Percentiles rank a stretch among this genome's conserved stretches.
Evolutionary conservation across 768 basidiomycete species (phyloP).

Genomic region (Naganishia friedmannii): DNA sequence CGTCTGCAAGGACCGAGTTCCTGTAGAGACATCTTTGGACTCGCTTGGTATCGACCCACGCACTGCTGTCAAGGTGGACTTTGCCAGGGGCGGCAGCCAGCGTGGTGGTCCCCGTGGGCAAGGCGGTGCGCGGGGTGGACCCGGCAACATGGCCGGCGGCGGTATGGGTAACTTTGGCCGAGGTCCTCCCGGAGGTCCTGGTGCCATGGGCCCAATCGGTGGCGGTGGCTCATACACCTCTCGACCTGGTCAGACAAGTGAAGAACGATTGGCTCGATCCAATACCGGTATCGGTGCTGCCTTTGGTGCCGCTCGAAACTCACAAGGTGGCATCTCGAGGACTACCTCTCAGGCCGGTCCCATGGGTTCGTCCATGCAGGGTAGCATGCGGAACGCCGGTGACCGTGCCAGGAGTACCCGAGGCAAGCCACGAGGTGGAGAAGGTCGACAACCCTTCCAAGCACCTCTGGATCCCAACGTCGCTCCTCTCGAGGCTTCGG

Average conservation of each 20-base stretch:
- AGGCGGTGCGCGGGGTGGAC: conserved; percentile 54
- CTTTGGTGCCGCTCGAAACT: conserved; percentile 36
- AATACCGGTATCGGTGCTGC: conserved; percentile 39
- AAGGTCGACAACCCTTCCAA: conserved; percentile 53
- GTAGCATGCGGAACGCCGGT: conserved; percentile 43
- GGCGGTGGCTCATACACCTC: conserved; percentile 19
- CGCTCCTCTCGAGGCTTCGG: conserved; percentile 71
- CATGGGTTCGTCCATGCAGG: conserved; percentile 30
- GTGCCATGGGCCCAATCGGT: conserved; percentile 41
- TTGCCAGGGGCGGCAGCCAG: conserved; percentile 55
- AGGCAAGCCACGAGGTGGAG: conserved; percentile 71
- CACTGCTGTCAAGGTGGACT: conserved; percentile 35
- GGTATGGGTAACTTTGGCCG: conserved; percentile 45
- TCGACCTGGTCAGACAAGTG: conserved; percentile 38
- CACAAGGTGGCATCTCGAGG: conserved; percentile 59
- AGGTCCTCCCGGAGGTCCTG: conserved; percentile 33
- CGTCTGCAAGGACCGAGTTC: conserved; percentile 92
- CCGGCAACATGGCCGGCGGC: conserved; percentile 53
- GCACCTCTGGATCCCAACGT: conserved; percentile 60
- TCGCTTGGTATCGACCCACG: conserved; percentile 79
- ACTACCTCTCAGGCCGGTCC: conserved; percentile 59
- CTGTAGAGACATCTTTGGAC: conserved; percentile 79
- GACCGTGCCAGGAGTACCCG: conserved; percentile 68
- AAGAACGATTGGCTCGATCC: conserved; percentile 37
- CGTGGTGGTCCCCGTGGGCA: conserved; percentile 57